phyloP scores from a whole-genome alignment of 352 stramenopile species.

The Pythium coloratum region DNA sequence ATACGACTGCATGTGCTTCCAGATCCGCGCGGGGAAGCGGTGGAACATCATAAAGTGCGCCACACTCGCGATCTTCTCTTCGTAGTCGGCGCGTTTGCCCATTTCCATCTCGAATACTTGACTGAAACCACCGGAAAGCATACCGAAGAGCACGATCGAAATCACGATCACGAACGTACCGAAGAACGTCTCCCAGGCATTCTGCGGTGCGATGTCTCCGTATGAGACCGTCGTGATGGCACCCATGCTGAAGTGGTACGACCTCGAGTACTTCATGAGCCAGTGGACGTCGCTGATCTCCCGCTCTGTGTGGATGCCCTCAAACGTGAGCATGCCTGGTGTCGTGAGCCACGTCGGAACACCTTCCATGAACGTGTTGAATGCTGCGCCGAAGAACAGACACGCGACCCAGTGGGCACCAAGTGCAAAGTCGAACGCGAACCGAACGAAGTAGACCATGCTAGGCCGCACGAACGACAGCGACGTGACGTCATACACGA shows the following conservation, averaged over 20 bases:
- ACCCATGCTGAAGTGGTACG: slow-evolving; percentile 69
- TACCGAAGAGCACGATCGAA: slow-evolving; percentile 65
- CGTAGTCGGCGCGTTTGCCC: slow-evolving; percentile 54
- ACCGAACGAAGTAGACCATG: slow-evolving; percentile 37
- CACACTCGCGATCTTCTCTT: slow-evolving; percentile 59
- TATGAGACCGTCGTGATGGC: slow-evolving; percentile 80
- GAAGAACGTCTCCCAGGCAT: slow-evolving; percentile 54
- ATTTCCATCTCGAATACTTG: slow-evolving; percentile 71
- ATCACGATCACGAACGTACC: slow-evolving; percentile 64
- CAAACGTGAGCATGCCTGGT: slow-evolving; percentile 47
- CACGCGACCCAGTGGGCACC: slow-evolving; percentile 28
- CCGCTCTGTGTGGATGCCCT: slow-evolving; percentile 25
- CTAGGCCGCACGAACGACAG: slow-evolving; percentile 15
- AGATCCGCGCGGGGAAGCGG: slow-evolving; percentile 49
- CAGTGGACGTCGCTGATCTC: slow-evolving; percentile 40
- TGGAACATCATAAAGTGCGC: slow-evolving; percentile 68
- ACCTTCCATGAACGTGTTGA: neutral
- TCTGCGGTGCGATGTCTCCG: slow-evolving; percentile 66
- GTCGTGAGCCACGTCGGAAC: slow-evolving; percentile 27
- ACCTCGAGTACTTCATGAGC: slow-evolving; percentile 35
- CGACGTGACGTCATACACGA: slow-evolving; percentile 49
- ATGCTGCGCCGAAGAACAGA: slow-evolving; percentile 23
- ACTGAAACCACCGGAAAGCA: slow-evolving; percentile 70
- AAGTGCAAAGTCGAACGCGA: slow-evolving; percentile 31
- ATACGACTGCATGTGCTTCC: slow-evolving; percentile 55